Percentiles rank a stretch among this genome's conserved stretches.
phyloP scores from a whole-genome alignment of 805 yeast genomes.

The Suhomyces emberorum region DNA sequence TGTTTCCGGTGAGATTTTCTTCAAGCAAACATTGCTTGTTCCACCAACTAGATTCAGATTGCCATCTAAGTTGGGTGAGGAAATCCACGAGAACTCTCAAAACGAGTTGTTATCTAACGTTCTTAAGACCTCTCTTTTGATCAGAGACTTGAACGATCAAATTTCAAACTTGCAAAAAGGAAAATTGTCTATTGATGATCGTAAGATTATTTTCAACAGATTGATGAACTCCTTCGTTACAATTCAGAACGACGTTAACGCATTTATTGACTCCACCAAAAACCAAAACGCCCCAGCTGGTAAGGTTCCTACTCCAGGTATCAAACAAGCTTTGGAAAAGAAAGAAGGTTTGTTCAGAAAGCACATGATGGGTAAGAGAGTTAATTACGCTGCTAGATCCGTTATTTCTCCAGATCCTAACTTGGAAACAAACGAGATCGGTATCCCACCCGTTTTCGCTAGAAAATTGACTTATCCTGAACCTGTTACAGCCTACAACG shows the following conservation, averaged over 20 bases:
- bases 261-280: conserved; percentile 88
- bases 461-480: conserved; percentile 94
- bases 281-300: conserved; percentile 70
- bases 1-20: conserved; percentile 77
- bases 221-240: conserved; percentile 95
- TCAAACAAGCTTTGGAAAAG: conserved; percentile 96
- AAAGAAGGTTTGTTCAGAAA: conserved; percentile 98
- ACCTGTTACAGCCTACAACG: conserved; percentile 92
- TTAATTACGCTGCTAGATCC: conserved; percentile 97
- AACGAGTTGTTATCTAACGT: conserved; percentile 83
- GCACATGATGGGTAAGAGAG: conserved; percentile 99
- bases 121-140: conserved; percentile 72
- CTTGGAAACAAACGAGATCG: conserved; percentile 95
- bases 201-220: conserved; percentile 76
- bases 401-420: conserved; percentile 99
- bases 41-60: conserved; percentile 96
- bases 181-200: conserved; percentile 54
- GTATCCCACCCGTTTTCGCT: conserved; percentile 98
- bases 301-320: conserved; percentile 84
- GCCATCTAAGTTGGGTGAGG: conserved; percentile 97
- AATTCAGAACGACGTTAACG: conserved; percentile 91
- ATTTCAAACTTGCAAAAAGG: conserved; percentile 59
- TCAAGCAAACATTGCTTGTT: conserved; percentile 82
- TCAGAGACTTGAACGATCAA: conserved; percentile 87
- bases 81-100: conserved; percentile 89